A percentile compares a stretch with the other conserved stretches of the same genome.
phyloP scores from a whole-genome alignment of 2,329 filamentous ascomycete species.

The Sordariomycetes sp. region DNA sequence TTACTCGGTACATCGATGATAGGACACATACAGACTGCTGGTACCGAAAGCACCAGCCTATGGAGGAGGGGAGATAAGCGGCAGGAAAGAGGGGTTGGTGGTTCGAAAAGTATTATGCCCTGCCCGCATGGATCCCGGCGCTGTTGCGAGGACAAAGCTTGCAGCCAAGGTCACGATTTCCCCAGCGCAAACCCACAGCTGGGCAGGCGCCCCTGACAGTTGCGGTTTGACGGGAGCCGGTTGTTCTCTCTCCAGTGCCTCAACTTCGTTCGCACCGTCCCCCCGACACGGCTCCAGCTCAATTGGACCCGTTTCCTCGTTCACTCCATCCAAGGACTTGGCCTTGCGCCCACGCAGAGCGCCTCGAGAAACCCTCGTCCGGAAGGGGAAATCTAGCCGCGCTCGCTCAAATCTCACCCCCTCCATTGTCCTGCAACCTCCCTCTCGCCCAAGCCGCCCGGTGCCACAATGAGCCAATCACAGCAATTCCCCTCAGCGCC shows the following conservation, averaged over 20 bases:
- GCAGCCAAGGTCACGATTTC: background rate
- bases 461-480: slow-evolving; percentile 26
- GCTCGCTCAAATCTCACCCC: background rate
- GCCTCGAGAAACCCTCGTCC: background rate
- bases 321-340: background rate
- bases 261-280: background rate
- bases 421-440: background rate
- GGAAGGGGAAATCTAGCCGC: background rate
- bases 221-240: background rate
- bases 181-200: background rate
- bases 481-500: slow-evolving; percentile 21
- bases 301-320: background rate
- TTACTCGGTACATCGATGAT: too few species aligned
- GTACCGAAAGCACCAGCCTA: too few species aligned
- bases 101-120: too few species aligned
- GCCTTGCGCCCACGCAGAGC: background rate
- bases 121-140: too few species aligned
- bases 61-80: too few species aligned
- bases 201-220: background rate
- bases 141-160: too few species aligned
- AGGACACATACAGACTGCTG: too few species aligned
- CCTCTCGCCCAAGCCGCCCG: background rate
- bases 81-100: too few species aligned
- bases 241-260: background rate
- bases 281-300: background rate